Evolutionary conservation across 345 rosid genomes (phyloP), one percentile per base, ranked within the genome.

Genomic region (Diplotaxis tenuifolia): DNA sequence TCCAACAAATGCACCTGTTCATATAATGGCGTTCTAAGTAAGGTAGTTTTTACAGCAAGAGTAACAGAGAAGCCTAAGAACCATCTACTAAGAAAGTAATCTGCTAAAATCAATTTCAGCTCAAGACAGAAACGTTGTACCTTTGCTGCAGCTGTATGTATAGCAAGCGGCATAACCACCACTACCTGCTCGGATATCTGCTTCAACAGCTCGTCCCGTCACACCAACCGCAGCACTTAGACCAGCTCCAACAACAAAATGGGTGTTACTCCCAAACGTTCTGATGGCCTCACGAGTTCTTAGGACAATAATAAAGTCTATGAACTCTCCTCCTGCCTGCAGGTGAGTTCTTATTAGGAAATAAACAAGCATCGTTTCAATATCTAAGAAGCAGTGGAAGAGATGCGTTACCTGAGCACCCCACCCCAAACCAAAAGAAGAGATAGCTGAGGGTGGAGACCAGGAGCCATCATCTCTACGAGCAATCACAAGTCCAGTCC

Each of bases 81-180:
- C 31, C 12, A 10, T 54, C 15, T 40, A 62, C 34, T 28, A 21
- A 55, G n/a, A 62, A 20, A 42, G 2, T 16, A 27, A 28, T 9
- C 36, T 2, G 23, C 67, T 63, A 34, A 50, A 47, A 42, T 18
- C 40, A 27, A 73, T 67, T 6, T 22, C 16, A 12, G 68, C 34
- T 59, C 1, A 2, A 20, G 27, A 49, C 22, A 36, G 27, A 42
- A 10, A 56, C 53, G 38, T 20, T n/a, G 50, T 84, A 95, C 99
- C 98, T 95, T 95, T 95, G 76, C 97, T 90, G 83, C 99, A 88
- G 79, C 99, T 95, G 79, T 95, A 95, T 4, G 99, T 90, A 75
- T 95, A 95, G 77, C 97, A 90, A 70, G 99, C 92, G 40, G 97
- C 91, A 85, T 74, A 92, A 77, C 99, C 98, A 67, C 96, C 92